Evolutionary conservation across 768 basidiomycete species (phyloP), one percentile per base, ranked within the genome.

Genomic region (Tricholomella constricta): DNA sequence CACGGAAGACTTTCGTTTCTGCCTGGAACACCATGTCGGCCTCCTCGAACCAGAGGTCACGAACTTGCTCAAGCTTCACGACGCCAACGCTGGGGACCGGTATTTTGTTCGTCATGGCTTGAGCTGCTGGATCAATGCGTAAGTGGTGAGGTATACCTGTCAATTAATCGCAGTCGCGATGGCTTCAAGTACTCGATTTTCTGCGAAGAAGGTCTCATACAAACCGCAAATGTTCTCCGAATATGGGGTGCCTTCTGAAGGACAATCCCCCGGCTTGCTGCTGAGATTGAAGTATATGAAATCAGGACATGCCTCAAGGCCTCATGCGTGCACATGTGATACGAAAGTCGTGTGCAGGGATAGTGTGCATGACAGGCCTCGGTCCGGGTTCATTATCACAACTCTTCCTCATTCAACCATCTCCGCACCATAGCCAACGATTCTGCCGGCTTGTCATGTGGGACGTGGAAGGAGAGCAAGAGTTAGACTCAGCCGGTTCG

Each of bases 381-480:
- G 7, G 15, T 1, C 22, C 11, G 12, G 7, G 15, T 9, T 6
- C 19, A 22, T 27, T 15, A 48, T 74, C 66, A 77, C 45, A 83
- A 62, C 9, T 62, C 68, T 51, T 70, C 53, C 37, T 69, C 65
- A 22, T 72, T 74, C 26, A 90, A 66, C 88, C 87, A 90, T 31
- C 80, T 73, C 23, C 80, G 80, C 26, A 90, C 72, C 81, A 90
- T 82, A 40, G 76, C 72, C 40, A 83, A 68, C 9, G 83, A 73
- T 64, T 88, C 84, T 55, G 72, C 77, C 3, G 88, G 87, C 62
- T 85, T 86, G 64, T 86, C 85, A 73, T 81, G 78, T 26, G 85
- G 85, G 54, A 86, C 84, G 75, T 85, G 65, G 32, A 41, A 36
- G 59, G 65, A 55, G n/a, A 32, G 40, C 51, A 51, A 62, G 41